A percentile compares a stretch with the other conserved stretches of the same genome.
Conservation (phyloP, 495 filamentous ascomycete species). For the Staphylotrichum tortipilum region DNA sequence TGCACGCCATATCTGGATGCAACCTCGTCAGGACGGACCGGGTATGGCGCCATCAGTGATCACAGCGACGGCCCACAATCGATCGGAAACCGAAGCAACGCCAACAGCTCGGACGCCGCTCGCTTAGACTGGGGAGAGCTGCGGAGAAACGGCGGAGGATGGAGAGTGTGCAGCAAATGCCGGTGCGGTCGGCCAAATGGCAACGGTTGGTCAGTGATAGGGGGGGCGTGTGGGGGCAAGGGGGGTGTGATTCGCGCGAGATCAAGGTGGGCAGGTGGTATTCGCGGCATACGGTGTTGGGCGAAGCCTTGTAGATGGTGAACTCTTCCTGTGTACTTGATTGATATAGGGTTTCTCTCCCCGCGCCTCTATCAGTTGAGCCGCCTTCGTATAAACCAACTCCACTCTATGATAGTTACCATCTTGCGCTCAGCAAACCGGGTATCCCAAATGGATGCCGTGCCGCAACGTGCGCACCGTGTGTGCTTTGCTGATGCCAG, state of each 20-base stretch:
- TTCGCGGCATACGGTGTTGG: background rate
- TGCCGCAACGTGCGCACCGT: too few relatives aligned
- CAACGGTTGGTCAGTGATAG: background rate
- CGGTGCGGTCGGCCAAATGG: background rate
- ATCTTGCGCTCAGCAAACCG: too few relatives aligned
- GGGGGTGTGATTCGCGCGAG: background rate
- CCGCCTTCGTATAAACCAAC: too few relatives aligned
- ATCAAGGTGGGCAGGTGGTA: conserved; percentile 16
- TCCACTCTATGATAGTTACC: too few relatives aligned
- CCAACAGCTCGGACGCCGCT: conserved; percentile 3
- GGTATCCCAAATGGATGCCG: too few relatives aligned
- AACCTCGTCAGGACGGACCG: conserved; percentile 5
- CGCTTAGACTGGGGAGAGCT: background rate
- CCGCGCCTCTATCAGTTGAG: too few relatives aligned
- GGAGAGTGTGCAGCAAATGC: conserved; percentile 2
- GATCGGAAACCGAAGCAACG: background rate
- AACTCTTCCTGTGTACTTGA: too few relatives aligned
- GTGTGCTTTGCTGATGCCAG: too few relatives aligned
- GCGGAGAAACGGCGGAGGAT: background rate
- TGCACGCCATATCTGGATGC: conserved; percentile 14
- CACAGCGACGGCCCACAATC: conserved; percentile 4
- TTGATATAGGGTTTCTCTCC: too few relatives aligned
- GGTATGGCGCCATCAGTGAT: conserved; percentile 12
- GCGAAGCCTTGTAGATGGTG: background rate
- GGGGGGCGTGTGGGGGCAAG: background rate